Percentiles rank a stretch among this genome's conserved stretches.
These are phyloP conservation scores for Penicillium sp. DNA, from an alignment of 2,329 filamentous ascomycete species.

Conservation along the genomic window DNA sequence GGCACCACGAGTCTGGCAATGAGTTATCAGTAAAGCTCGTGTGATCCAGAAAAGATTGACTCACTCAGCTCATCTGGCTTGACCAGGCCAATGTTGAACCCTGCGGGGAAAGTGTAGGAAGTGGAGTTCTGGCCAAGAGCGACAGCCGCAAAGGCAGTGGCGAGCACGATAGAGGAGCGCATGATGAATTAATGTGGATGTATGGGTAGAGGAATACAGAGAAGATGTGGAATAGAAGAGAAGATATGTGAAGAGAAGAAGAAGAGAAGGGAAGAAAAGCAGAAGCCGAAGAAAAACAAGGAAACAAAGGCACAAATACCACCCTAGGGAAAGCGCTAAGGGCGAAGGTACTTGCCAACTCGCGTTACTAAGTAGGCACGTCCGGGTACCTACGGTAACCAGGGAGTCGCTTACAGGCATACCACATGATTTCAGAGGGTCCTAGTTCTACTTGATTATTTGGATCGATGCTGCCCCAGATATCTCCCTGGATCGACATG, in stretches of 20 bases:
- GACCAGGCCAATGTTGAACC: conserved; percentile 50
- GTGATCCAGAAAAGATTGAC: conserved; percentile 7
- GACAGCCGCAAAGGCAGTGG: conserved; percentile 52
- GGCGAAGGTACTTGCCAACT: too few species aligned
- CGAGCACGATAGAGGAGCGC: conserved; percentile 53
- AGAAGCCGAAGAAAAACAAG: not conserved
- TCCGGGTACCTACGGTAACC: too few species aligned
- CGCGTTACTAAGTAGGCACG: too few species aligned
- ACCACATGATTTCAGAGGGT: not conserved
- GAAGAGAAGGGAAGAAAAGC: not conserved
- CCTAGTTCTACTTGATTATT: too few species aligned
- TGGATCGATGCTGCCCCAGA: too few species aligned
- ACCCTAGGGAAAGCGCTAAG: conserved; percentile 3
- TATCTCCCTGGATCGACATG: not conserved
- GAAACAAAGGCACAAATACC: conserved; percentile 8
- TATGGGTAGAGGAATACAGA: not conserved
- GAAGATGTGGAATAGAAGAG: not conserved
- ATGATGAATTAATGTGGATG: conserved; percentile 40
- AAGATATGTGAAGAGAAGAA: not conserved
- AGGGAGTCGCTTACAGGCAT: too few species aligned
- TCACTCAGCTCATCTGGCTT: conserved; percentile 36
- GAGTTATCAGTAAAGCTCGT: not conserved
- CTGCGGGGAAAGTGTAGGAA: conserved; percentile 44
- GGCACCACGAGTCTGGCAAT: conserved; percentile 59
- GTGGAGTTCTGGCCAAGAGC: conserved; percentile 43